Evolutionary conservation across 495 filamentous ascomycete genomes (phyloP), one percentile per base, ranked within the genome.

Genomic region (Tuber borchii): DNA sequence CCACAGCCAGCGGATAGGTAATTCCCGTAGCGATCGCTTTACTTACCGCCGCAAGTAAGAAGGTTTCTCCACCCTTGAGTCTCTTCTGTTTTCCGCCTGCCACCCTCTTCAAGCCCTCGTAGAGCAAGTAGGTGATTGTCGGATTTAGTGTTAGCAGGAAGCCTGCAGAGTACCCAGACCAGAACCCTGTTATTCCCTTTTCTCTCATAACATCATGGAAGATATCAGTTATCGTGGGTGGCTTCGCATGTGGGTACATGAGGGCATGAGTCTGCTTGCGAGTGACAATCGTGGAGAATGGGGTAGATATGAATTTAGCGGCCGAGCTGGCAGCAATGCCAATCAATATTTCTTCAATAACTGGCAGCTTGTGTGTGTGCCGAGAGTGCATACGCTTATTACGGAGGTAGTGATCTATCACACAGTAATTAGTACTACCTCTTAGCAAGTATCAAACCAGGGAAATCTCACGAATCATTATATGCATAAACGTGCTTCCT

Each of bases 101-200:
- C 91, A 89, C 37, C 87, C 88, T 84, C 82, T 91, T 91, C 12
- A 95, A 84, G 12, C 89, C 80, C 77, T 91, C 90, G 78, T 97
- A 92, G 26, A 97, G 85, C 79, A 95, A 90, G 80, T 97, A 94
- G 0, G 95, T 97, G 74, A 97, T 86, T 71, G 90, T 90, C 14
- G 94, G 94, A 80, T 97, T 97, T 1, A 97, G 85, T 1, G 94
- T 94, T 45, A 97, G 83, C 71, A 97, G 87, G 71, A 95, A 83
- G 42, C 88, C 89, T 0, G 93, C 93, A 19, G 91, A 91, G 84
- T 97, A 97, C 4, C 95, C 95, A 0, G 93, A 92, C 94, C 95
- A 97, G 78, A 97, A 92, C 0, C 94, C 94, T 34, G 82, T 80
- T 12, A 95, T 72, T 0, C 94, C 95, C 80, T 92, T 91, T 81